Evolutionary conservation across 371 early-diverging fungal species (phyloP).

Genomic region (Basidiobolus meristosporus): DNA sequence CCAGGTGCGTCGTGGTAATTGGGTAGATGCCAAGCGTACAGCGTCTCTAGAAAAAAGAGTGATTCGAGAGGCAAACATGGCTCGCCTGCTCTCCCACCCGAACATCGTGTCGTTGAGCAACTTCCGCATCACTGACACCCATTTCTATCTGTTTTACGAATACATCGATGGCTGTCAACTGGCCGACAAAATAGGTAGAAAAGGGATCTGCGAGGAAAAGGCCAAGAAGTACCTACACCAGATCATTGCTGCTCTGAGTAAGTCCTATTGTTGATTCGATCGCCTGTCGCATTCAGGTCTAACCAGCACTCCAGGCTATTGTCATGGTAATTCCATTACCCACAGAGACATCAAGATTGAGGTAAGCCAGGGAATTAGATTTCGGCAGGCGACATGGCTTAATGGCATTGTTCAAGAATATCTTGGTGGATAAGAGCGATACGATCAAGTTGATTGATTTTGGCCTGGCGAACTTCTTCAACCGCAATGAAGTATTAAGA

Average conservation of each 20-base stretch:
- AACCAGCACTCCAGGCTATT: conserved; percentile 1
- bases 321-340: conserved; percentile 3
- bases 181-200: conserved; percentile 4
- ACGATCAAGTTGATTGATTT: conserved; percentile 4
- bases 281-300: no score
- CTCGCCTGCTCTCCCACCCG: conserved; percentile 1
- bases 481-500: neutral
- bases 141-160: conserved; percentile 5
- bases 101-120: conserved; percentile 3
- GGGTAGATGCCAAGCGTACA: no score
- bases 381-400: neutral
- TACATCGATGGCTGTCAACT: conserved; percentile 2
- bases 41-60: no score
- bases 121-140: conserved; percentile 2
- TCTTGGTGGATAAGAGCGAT: conserved; percentile 3
- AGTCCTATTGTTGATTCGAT: no score
- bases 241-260: conserved; percentile 2
- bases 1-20: no score
- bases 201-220: conserved; percentile 1
- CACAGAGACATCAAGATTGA: conserved; percentile 6
- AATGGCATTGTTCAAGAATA: neutral
- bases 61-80: conserved; percentile 4
- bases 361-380: neutral
- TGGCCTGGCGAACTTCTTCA: conserved; percentile 6
- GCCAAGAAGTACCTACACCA: conserved; percentile 5